phyloP scores from a whole-genome alignment of 345 rosid genomes.

The Eucalyptus fibrosa region DNA sequence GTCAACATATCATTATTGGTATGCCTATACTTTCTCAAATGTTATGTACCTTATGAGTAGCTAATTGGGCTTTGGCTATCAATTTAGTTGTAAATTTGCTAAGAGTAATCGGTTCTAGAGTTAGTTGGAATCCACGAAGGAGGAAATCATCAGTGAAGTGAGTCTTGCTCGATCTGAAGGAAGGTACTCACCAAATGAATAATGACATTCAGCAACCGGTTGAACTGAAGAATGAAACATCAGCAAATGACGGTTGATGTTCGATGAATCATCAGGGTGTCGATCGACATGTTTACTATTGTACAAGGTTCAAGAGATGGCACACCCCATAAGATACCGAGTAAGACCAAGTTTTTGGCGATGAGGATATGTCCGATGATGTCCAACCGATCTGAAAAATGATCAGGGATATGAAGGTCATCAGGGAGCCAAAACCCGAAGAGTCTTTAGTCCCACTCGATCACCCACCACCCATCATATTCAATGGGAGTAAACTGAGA shows the following conservation, averaged over 20 bases:
- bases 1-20: no score
- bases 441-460: background rate
- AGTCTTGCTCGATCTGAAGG: no score
- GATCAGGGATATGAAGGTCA: background rate
- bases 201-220: no score
- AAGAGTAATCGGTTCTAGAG: no score
- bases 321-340: background rate
- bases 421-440: background rate
- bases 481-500: background rate
- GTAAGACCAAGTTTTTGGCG: background rate
- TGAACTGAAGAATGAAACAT: background rate
- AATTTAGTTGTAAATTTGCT: no score
- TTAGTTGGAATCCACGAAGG: no score
- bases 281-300: background rate
- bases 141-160: no score
- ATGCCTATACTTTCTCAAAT: no score
- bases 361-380: background rate
- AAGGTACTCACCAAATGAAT: no score
- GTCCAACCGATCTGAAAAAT: background rate
- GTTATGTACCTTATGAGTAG: no score
- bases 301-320: background rate
- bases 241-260: background rate
- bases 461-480: background rate
- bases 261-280: background rate
- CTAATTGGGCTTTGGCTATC: no score